These are phyloP conservation scores for Fusarium poae DNA, from an alignment of 2,329 filamentous ascomycete genomes.

Conservation along the genomic window DNA sequence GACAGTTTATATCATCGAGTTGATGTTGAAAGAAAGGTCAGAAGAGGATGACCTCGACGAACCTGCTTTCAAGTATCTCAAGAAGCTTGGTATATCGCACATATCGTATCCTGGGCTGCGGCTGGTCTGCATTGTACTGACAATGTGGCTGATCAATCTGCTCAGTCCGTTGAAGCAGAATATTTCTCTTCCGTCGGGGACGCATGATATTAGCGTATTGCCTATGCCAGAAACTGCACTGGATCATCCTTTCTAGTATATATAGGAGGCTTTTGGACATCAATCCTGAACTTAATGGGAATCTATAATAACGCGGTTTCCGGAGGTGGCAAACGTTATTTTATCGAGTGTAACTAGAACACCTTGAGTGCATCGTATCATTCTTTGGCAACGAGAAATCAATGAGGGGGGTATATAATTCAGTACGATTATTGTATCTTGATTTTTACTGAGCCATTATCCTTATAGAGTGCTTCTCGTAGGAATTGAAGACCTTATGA, in stretches of 20 bases:
- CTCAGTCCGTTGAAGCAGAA: constrained; percentile 4
- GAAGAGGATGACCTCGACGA: neutral
- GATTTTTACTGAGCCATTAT: no score
- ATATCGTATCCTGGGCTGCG: neutral
- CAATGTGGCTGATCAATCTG: constrained; percentile 42
- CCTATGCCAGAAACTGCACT: neutral
- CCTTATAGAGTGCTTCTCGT: no score
- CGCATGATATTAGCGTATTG: neutral
- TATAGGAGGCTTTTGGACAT: rapidly evolving
- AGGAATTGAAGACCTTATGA: no score
- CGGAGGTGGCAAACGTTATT: no score
- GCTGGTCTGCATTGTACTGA: constrained; percentile 16
- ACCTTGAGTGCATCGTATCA: no score
- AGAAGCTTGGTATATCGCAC: neutral
- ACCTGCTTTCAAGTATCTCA: neutral
- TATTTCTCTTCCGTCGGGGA: neutral
- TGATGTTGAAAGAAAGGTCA: constrained; percentile 30
- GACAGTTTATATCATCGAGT: constrained; percentile 40
- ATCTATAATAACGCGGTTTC: no score
- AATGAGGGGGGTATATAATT: no score
- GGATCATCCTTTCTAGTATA: neutral
- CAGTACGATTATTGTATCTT: no score
- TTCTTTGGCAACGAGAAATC: no score
- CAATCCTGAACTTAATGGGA: no score
- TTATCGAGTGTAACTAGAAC: no score